Percentiles rank a stretch among this genome's conserved stretches.
phyloP scores from a whole-genome alignment of 2,329 filamentous ascomycete genomes.

The Hypoxylon sp. region DNA sequence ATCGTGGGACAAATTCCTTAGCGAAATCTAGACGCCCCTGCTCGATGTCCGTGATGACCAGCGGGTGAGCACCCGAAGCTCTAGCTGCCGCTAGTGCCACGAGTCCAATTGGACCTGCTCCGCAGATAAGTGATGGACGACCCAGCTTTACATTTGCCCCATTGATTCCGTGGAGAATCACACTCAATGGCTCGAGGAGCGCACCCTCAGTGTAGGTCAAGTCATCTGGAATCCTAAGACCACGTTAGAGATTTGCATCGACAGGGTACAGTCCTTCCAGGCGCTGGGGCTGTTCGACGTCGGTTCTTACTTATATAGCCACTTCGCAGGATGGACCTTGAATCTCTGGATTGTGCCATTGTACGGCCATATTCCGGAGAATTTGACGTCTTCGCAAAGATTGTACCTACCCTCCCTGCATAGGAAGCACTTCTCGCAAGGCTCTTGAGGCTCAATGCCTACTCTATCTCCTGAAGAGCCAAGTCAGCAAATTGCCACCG shows the following conservation, averaged over 20 bases:
- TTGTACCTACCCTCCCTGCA: slow-evolving; percentile 73
- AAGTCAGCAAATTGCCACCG: slow-evolving; percentile 4
- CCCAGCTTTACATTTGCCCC: slow-evolving; percentile 66
- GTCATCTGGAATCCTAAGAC: slow-evolving; percentile 61
- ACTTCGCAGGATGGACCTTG: slow-evolving; percentile 71
- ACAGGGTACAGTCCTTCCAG: background rate
- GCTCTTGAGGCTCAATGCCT: slow-evolving; percentile 74
- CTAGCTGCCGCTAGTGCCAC: slow-evolving; percentile 68
- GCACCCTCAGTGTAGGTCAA: slow-evolving; percentile 70
- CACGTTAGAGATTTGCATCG: slow-evolving; percentile 21
- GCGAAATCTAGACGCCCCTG: slow-evolving; percentile 68
- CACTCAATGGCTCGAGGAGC: slow-evolving; percentile 73
- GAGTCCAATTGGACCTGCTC: slow-evolving; percentile 74
- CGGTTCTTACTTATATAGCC: slow-evolving; percentile 62
- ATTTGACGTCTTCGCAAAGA: slow-evolving; percentile 71
- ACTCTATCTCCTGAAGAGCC: slow-evolving; percentile 67
- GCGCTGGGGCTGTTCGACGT: background rate
- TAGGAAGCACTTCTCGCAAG: slow-evolving; percentile 71
- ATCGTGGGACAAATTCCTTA: slow-evolving; percentile 66
- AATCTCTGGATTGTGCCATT: slow-evolving; percentile 71
- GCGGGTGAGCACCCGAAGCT: slow-evolving; percentile 72
- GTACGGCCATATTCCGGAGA: slow-evolving; percentile 72
- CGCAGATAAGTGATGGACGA: slow-evolving; percentile 67
- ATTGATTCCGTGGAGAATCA: slow-evolving; percentile 71
- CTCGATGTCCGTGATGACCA: slow-evolving; percentile 74